Conservation (phyloP, 352 stramenopile species). For the Pythium guiyangense region DNA sequence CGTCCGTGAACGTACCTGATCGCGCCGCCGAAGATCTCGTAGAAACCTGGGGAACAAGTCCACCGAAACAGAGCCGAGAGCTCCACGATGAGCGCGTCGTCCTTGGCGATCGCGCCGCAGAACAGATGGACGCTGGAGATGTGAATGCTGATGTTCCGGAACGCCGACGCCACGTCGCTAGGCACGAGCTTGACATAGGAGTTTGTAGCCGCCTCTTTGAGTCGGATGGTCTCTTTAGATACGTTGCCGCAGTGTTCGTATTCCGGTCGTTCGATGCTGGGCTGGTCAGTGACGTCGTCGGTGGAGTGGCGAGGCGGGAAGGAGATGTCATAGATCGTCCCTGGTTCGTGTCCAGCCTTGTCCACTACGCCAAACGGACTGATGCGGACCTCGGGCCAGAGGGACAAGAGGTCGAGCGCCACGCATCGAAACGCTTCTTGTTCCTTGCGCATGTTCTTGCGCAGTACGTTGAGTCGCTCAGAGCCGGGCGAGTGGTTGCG, state of each 20-base stretch:
- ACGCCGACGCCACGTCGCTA: conserved; percentile 15
- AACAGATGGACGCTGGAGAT: too few relatives aligned
- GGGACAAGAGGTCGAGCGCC: conserved; percentile 14
- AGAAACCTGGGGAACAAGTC: conserved; percentile 8
- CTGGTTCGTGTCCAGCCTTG: background rate
- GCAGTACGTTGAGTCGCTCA: conserved; percentile 12
- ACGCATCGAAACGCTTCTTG: conserved; percentile 13
- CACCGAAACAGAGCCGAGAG: conserved; percentile 10
- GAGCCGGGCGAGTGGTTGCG: conserved; percentile 8
- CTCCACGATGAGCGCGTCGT: conserved; percentile 17
- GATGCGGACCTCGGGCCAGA: conserved; percentile 7
- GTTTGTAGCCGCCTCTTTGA: background rate
- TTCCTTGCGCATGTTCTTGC: conserved; percentile 19
- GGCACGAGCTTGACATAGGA: conserved; percentile 2
- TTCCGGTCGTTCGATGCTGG: conserved; percentile 10
- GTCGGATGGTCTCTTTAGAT: conserved; percentile 5
- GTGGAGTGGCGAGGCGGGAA: conserved; percentile 7
- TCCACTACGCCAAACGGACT: background rate
- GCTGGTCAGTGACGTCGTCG: conserved; percentile 1
- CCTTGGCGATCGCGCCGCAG: conserved; percentile 8
- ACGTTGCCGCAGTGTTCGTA: conserved; percentile 14
- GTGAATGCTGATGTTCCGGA: conserved; percentile 3
- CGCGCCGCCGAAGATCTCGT: conserved; percentile 11
- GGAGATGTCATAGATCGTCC: conserved; percentile 8
- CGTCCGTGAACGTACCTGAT: conserved; percentile 7